These are phyloP conservation scores for Adenanthera pavonina DNA, from an alignment of 306 rosid genomes.

Conservation along the genomic window DNA sequence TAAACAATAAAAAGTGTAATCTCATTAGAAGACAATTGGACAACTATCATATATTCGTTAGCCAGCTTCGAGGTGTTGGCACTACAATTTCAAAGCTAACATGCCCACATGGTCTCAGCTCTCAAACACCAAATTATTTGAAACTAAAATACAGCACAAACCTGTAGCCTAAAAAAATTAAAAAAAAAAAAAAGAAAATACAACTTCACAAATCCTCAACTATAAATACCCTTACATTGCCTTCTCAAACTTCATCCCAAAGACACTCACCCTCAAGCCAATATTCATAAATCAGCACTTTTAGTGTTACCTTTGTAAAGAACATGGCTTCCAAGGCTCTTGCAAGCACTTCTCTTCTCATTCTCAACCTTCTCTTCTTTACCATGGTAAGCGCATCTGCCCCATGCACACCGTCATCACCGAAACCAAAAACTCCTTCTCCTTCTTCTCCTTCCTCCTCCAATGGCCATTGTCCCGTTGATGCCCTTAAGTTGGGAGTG, in stretches of 20 bases:
- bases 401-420: constrained; percentile 1
- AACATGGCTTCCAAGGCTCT: constrained; percentile 39
- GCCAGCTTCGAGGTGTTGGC: neutral
- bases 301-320: neutral
- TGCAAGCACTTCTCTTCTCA: constrained; percentile 33
- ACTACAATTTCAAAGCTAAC: neutral
- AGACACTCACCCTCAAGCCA: neutral
- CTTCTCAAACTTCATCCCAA: neutral
- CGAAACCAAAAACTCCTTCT: neutral
- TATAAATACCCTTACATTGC: neutral
- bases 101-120: neutral
- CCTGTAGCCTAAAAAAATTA: neutral
- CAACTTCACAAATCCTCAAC: neutral
- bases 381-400: constrained; percentile 24
- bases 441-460: constrained; percentile 8
- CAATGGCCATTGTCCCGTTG: constrained; percentile 45
- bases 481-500: constrained; percentile 58
- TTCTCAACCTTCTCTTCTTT: constrained; percentile 40
- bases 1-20: too few relatives aligned
- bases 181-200: too few relatives aligned
- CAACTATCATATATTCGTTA: too few relatives aligned
- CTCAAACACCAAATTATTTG: neutral
- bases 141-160: neutral
- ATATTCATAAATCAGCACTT: neutral
- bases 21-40: too few relatives aligned